phyloP scores from a whole-genome alignment of 2,329 filamentous ascomycete genomes.

The Cytospora paraplurivora region DNA sequence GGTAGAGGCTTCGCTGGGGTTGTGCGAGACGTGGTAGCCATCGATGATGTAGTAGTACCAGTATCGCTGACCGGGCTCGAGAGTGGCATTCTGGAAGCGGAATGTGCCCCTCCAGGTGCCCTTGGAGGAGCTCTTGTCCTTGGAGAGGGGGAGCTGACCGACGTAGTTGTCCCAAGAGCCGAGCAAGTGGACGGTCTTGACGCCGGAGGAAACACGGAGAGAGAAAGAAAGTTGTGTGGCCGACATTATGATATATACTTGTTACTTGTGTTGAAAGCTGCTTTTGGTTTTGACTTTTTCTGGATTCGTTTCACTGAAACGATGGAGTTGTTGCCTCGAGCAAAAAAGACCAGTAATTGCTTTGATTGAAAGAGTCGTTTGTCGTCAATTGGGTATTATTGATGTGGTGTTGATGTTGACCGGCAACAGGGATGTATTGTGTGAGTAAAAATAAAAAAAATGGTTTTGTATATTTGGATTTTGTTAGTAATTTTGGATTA shows the following conservation, averaged over 20 bases:
- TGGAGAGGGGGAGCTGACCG: constrained; percentile 90
- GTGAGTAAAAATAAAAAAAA: constrained; percentile 34
- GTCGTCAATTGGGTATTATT: constrained; percentile 43
- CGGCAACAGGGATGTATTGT: constrained; percentile 47
- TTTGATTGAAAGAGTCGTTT: constrained; percentile 45
- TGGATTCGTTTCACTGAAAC: constrained; percentile 34
- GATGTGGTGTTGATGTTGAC: constrained; percentile 42
- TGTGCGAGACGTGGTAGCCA: constrained; percentile 96
- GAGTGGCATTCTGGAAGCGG: constrained; percentile 84
- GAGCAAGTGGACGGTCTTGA: constrained; percentile 96
- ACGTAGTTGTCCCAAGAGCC: constrained; percentile 98
- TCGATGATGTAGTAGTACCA: constrained; percentile 99
- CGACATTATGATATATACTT: constrained; percentile 66
- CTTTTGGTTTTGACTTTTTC: constrained; percentile 38
- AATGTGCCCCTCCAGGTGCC: constrained; percentile 96
- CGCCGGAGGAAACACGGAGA: constrained; percentile 91
- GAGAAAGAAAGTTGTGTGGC: constrained; percentile 92
- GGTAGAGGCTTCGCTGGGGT: constrained; percentile 85
- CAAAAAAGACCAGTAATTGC: constrained; percentile 59
- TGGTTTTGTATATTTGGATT: constrained; percentile 40
- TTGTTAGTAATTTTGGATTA: constrained; percentile 33
- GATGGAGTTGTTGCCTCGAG: constrained; percentile 45
- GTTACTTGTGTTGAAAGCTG: constrained; percentile 41
- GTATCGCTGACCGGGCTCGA: constrained; percentile 89
- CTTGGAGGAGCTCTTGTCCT: constrained; percentile 81